phyloP scores from a whole-genome alignment of 768 basidiomycete species.

The Exsudoporus frostii region DNA sequence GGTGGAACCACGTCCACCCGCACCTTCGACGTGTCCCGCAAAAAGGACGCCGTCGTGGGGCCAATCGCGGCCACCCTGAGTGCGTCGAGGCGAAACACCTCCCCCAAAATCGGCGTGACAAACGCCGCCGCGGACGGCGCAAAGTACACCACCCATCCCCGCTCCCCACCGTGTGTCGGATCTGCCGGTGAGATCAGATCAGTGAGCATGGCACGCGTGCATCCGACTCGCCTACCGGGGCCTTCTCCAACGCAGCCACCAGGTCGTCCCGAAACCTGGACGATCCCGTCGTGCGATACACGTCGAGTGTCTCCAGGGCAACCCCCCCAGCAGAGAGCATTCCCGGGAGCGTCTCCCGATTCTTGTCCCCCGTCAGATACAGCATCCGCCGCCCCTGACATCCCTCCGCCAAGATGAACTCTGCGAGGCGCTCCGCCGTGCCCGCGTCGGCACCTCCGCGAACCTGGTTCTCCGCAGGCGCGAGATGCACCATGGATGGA shows the following conservation, averaged over 20 bases:
- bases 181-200: background rate
- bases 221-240: constrained; percentile 23
- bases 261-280: constrained; percentile 48
- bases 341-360: constrained; percentile 59
- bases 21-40: constrained; percentile 44
- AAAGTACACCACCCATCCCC: constrained; percentile 72
- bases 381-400: constrained; percentile 38
- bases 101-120: constrained; percentile 47
- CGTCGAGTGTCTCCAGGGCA: constrained; percentile 50
- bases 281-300: constrained; percentile 67
- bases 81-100: constrained; percentile 35
- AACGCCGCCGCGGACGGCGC: constrained; percentile 69
- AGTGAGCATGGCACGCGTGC: background rate
- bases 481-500: constrained; percentile 37
- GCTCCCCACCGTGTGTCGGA: constrained; percentile 16
- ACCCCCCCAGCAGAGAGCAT: constrained; percentile 48
- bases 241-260: constrained; percentile 25
- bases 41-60: constrained; percentile 55
- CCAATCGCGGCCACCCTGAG: constrained; percentile 62
- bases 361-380: constrained; percentile 88
- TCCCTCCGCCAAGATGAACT: constrained; percentile 51
- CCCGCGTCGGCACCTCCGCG: constrained; percentile 54
- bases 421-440: constrained; percentile 63
- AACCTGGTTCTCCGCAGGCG: constrained; percentile 30
- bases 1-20: constrained; percentile 52